These are phyloP conservation scores for Prunus armeniaca DNA, from an alignment of 306 rosid species.

Conservation along the genomic window DNA sequence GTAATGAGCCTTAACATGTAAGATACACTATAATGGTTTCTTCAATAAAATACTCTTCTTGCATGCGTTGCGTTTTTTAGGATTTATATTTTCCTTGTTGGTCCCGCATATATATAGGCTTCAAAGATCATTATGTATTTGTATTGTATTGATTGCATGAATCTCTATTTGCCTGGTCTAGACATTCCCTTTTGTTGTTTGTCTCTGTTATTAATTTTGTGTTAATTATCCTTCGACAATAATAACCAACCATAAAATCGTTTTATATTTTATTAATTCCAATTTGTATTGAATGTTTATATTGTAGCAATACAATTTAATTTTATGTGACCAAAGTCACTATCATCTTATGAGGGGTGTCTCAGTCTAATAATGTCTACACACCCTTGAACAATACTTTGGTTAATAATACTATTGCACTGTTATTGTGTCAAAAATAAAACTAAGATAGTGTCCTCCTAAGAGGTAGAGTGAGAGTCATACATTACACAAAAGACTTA, in stretches of 20 bases:
- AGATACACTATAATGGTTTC: conserved; percentile 34
- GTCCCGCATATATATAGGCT: not conserved
- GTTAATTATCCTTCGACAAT: no score
- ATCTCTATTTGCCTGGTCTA: not conserved
- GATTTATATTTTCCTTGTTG: not conserved
- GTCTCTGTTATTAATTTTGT: not conserved
- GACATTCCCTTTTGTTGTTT: not conserved
- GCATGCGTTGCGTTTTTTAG: no score
- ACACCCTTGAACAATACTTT: not conserved
- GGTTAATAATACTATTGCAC: not conserved
- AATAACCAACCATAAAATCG: no score
- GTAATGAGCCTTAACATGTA: conserved; percentile 57
- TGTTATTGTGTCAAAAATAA: conserved; percentile 7
- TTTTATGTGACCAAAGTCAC: not conserved
- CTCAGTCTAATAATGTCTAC: not conserved
- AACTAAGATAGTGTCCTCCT: not conserved
- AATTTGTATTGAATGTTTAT: no score
- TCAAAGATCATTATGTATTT: not conserved
- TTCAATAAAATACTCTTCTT: no score
- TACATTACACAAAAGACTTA: conserved; percentile 45
- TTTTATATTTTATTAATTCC: no score
- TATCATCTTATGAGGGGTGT: not conserved
- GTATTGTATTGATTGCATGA: not conserved
- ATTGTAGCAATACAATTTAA: not conserved
- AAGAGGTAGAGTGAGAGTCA: conserved; percentile 20